A percentile compares a stretch with the other conserved stretches of the same genome.
phyloP scores from a whole-genome alignment of 2,329 filamentous ascomycete species.

The Trichophyton verrucosum region DNA sequence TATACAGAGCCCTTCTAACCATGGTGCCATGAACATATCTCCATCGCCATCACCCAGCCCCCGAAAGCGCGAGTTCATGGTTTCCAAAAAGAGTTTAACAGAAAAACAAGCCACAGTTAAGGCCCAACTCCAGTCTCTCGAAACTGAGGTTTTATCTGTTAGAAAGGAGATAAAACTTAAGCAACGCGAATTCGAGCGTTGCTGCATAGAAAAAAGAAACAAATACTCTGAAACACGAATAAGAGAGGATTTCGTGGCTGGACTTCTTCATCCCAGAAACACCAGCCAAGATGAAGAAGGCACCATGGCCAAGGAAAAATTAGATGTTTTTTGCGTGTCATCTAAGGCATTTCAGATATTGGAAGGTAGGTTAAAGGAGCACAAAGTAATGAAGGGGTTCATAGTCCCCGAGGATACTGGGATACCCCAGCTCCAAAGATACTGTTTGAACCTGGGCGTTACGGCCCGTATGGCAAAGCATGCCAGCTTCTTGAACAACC shows the following conservation, averaged over 20 bases:
- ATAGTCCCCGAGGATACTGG: conserved; percentile 42
- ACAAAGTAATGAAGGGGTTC: conserved; percentile 44
- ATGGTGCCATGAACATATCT: background rate
- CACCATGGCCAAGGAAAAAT: conserved; percentile 17
- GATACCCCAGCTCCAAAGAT: conserved; percentile 45
- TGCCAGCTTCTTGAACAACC: conserved; percentile 39
- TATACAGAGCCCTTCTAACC: background rate
- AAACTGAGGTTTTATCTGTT: background rate
- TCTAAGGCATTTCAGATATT: conserved; percentile 52
- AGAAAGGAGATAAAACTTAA: conserved; percentile 20
- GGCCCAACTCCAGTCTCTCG: background rate
- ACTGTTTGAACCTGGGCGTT: conserved; percentile 48
- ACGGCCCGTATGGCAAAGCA: conserved; percentile 34
- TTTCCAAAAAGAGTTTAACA: background rate
- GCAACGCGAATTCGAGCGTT: conserved; percentile 6
- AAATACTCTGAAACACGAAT: conserved; percentile 44
- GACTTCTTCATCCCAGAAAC: conserved; percentile 49
- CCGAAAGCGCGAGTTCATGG: background rate
- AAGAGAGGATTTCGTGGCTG: conserved; percentile 46
- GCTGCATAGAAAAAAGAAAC: conserved; percentile 46
- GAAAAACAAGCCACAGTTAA: background rate
- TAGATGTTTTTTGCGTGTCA: conserved; percentile 55
- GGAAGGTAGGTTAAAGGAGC: conserved; percentile 42
- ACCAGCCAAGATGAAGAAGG: conserved; percentile 26
- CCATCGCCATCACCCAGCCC: background rate